Evolutionary conservation across 2,329 filamentous ascomycete species (phyloP).

Genomic region (Seiridium cupressi): DNA sequence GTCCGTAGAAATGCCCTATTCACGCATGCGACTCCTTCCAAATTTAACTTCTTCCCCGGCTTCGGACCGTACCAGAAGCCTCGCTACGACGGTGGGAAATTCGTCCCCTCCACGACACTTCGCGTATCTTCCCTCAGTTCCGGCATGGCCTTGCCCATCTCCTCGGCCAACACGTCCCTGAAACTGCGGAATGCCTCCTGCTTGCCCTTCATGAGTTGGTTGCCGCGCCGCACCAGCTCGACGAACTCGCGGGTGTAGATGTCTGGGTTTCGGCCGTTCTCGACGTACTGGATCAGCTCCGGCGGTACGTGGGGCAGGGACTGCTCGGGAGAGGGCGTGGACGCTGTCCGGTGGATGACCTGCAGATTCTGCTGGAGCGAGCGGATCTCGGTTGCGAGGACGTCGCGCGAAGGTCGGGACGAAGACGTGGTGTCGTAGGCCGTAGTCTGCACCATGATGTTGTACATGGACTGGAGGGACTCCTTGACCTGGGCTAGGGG

Average conservation of each 20-base stretch:
- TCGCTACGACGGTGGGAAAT: background rate
- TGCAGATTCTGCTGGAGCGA: conserved; percentile 38
- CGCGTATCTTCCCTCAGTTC: conserved; percentile 55
- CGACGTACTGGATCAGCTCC: conserved; percentile 67
- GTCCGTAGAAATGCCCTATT: no score
- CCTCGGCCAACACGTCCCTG: conserved; percentile 59
- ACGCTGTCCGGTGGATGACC: conserved; percentile 38
- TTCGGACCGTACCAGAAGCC: no score
- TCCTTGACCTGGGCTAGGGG: conserved; percentile 29
- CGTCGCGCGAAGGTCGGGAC: conserved; percentile 47
- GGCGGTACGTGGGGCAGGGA: conserved; percentile 54
- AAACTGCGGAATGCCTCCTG: conserved; percentile 59
- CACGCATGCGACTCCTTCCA: no score
- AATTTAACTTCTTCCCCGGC: no score
- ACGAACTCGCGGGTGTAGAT: conserved; percentile 75
- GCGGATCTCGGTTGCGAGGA: conserved; percentile 52
- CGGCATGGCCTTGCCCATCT: conserved; percentile 57
- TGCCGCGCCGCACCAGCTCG: conserved; percentile 63
- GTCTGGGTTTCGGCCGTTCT: conserved; percentile 70
- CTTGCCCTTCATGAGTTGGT: conserved; percentile 68
- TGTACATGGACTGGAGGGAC: conserved; percentile 32
- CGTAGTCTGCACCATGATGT: conserved; percentile 53
- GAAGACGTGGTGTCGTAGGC: conserved; percentile 52
- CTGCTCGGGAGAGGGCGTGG: conserved; percentile 25
- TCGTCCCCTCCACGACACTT: conserved; percentile 46